Evolutionary conservation across 495 filamentous ascomycete genomes (phyloP).

Genomic region (Neurospora sp.): DNA sequence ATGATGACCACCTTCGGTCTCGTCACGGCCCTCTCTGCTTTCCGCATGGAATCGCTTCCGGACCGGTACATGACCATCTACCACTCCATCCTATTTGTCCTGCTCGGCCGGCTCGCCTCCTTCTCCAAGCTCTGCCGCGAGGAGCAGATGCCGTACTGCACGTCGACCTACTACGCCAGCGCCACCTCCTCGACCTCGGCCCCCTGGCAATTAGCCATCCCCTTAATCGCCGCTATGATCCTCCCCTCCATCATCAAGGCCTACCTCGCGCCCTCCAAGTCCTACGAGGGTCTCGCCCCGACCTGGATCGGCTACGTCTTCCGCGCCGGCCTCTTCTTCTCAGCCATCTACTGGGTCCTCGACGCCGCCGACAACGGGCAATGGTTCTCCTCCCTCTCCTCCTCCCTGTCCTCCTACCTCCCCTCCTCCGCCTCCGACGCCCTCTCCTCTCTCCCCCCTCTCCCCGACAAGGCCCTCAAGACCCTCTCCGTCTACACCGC

Average conservation of each 20-base stretch:
- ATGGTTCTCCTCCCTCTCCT: constrained; percentile 46
- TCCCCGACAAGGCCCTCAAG: constrained; percentile 55
- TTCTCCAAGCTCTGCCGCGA: constrained; percentile 92
- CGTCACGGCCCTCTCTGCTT: constrained; percentile 57
- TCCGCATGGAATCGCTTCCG: constrained; percentile 49
- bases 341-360: constrained; percentile 77
- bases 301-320: constrained; percentile 76
- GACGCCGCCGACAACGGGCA: constrained; percentile 84
- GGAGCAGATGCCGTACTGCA: constrained; percentile 96
- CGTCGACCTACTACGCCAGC: constrained; percentile 90
- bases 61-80: constrained; percentile 68
- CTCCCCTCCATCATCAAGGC: constrained; percentile 70
- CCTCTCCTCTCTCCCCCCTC: constrained; percentile 61
- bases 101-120: constrained; percentile 72
- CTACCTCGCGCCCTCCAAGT: constrained; percentile 66
- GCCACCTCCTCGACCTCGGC: constrained; percentile 86
- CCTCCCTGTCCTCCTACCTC: constrained; percentile 77
- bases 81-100: constrained; percentile 74
- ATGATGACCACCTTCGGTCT: constrained; percentile 84
- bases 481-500: constrained; percentile 63
- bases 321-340: constrained; percentile 62
- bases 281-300: constrained; percentile 74
- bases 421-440: constrained; percentile 81
- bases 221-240: constrained; percentile 59
- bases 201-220: constrained; percentile 77